Conservation (phyloP, 495 filamentous ascomycete species). For the Pyronema omphalodes region DNA sequence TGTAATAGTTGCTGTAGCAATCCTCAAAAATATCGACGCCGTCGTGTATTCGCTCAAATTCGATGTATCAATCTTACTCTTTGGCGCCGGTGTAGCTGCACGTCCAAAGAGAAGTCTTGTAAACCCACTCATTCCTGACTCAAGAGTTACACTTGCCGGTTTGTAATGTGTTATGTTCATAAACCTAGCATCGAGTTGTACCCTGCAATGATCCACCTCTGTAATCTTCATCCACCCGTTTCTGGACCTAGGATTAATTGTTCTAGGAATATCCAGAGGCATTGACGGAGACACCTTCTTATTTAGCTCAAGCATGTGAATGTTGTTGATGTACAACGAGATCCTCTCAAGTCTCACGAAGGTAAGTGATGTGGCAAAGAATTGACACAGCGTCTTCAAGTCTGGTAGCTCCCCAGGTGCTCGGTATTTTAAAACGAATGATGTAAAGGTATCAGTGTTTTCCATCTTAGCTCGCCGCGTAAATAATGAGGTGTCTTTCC, state of each 20-base stretch:
- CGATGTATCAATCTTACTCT: constrained; percentile 4
- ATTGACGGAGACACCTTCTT: constrained; percentile 70
- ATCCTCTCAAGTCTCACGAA: constrained; percentile 80
- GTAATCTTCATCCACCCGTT: constrained; percentile 70
- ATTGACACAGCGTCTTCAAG: constrained; percentile 69
- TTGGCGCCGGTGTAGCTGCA: constrained; percentile 1
- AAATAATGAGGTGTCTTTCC: constrained; percentile 88
- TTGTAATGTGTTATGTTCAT: constrained; percentile 43
- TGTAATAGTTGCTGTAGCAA: constrained; percentile 63
- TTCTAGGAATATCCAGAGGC: constrained; percentile 53
- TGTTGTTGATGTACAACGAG: constrained; percentile 80
- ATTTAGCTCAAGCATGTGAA: constrained; percentile 50
- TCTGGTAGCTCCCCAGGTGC: constrained; percentile 74
- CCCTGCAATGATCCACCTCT: constrained; percentile 53
- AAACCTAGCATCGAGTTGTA: constrained; percentile 81
- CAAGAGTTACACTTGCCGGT: constrained; percentile 10
- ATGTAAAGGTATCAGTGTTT: constrained; percentile 49
- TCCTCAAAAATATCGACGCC: constrained; percentile 69
- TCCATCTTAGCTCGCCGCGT: constrained; percentile 59
- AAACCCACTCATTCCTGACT: neutral
- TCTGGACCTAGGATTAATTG: constrained; percentile 61
- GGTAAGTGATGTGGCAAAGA: constrained; percentile 84
- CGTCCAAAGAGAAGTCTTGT: constrained; percentile 15
- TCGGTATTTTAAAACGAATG: constrained; percentile 82
- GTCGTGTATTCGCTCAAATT: constrained; percentile 25